Conservation (phyloP, 805 yeast genomes). For the Zygoascus flipseniorum region DNA sequence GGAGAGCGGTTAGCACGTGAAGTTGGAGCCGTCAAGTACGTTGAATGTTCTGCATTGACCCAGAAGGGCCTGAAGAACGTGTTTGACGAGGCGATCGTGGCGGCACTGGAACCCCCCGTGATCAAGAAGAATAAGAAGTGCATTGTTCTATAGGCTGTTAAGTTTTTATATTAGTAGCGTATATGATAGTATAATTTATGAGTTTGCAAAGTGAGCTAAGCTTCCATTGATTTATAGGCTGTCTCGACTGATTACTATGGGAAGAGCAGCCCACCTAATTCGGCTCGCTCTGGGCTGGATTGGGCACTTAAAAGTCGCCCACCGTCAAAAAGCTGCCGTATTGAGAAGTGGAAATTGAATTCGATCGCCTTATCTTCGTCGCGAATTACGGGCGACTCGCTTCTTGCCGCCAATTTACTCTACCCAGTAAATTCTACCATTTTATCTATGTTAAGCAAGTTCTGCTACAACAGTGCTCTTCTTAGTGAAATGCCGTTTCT, state of each 20-base stretch:
- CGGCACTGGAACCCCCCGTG: constrained; percentile 95
- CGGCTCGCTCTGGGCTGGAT: too few species aligned
- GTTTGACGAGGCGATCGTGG: constrained; percentile 98
- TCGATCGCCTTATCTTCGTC: too few species aligned
- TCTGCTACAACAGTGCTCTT: too few species aligned
- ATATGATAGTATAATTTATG: constrained; percentile 1
- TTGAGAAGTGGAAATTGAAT: too few species aligned
- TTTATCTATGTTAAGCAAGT: too few species aligned
- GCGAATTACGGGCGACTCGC: too few species aligned
- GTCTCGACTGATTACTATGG: background rate
- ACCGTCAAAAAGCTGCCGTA: too few species aligned
- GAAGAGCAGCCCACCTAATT: background rate
- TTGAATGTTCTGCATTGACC: constrained; percentile 95
- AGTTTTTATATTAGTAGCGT: background rate
- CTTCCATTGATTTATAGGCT: background rate
- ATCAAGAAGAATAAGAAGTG: constrained; percentile 72
- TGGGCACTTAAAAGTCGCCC: too few species aligned
- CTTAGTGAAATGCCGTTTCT: too few species aligned
- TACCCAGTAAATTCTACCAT: too few species aligned
- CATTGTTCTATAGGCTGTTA: constrained; percentile 52
- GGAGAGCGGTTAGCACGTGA: constrained; percentile 94
- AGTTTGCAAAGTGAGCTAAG: background rate
- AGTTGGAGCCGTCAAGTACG: constrained; percentile 90
- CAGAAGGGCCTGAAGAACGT: constrained; percentile 95
- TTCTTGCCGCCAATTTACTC: too few species aligned